Percentiles rank a stretch among this genome's conserved stretches.
Evolutionary conservation across 2,329 filamentous ascomycete species (phyloP).

Genomic region (Gnomoniopsis smithogilvyi): DNA sequence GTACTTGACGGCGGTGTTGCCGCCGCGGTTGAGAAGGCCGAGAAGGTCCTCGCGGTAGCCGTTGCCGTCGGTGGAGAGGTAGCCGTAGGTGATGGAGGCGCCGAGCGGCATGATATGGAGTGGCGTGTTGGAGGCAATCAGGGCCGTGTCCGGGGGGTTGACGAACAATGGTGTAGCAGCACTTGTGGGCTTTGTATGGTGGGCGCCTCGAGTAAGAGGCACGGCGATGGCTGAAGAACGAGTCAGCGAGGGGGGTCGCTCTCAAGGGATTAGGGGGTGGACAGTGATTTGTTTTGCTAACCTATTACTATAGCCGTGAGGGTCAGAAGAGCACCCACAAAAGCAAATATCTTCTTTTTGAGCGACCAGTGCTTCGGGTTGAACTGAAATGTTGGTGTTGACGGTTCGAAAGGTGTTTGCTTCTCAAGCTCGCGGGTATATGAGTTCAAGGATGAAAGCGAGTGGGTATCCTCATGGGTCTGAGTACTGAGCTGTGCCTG

Average conservation of each 20-base stretch:
- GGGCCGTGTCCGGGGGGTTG: constrained; percentile 3
- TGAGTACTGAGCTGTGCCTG: no score
- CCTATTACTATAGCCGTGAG: constrained; percentile 12
- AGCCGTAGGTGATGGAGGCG: constrained; percentile 40
- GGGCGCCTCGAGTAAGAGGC: not conserved
- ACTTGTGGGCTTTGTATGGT: not conserved
- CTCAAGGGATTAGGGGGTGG: not conserved
- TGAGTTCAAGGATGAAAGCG: not conserved
- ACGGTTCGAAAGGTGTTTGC: not conserved
- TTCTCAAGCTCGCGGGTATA: constrained; percentile 1
- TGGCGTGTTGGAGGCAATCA: constrained; percentile 22
- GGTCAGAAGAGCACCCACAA: constrained; percentile 1
- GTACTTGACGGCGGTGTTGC: constrained; percentile 34
- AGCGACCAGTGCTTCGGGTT: constrained; percentile 12
- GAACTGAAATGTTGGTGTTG: not conserved
- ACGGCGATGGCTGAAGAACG: constrained; percentile 11
- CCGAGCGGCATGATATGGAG: constrained; percentile 42
- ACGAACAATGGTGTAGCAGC: not conserved
- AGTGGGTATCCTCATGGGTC: no score
- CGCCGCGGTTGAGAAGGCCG: constrained; percentile 28
- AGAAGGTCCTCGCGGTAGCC: constrained; percentile 36
- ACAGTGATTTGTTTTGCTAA: no score
- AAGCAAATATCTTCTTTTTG: constrained; percentile 11
- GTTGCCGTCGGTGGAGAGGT: constrained; percentile 33
- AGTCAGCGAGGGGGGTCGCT: not conserved